Conservation (phyloP, 1,284 basidiomycete genomes). For the Microbotryum violaceum region DNA sequence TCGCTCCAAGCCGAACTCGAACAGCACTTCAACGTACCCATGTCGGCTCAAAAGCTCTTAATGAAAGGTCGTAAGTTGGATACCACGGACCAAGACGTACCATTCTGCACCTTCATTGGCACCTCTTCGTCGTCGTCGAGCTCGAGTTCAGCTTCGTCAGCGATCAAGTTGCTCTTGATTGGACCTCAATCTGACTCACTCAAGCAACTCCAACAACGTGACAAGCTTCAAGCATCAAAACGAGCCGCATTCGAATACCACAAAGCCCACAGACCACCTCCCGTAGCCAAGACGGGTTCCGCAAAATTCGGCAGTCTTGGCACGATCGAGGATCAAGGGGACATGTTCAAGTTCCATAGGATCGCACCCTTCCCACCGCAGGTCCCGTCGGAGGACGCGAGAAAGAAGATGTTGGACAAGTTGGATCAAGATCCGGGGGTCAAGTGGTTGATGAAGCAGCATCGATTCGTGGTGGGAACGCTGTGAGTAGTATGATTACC, state of each 20-base stretch:
- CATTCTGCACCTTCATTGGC: conserved; percentile 3
- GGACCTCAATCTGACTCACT: conserved; percentile 15
- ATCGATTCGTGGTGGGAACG: conserved; percentile 20
- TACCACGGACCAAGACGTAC: not conserved
- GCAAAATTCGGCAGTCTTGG: conserved; percentile 16
- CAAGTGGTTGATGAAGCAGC: conserved; percentile 20
- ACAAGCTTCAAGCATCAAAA: conserved; percentile 15
- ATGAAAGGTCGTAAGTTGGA: conserved; percentile 21
- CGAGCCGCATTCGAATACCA: conserved; percentile 17
- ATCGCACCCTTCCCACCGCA: conserved; percentile 25
- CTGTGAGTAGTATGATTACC: conserved; percentile 50
- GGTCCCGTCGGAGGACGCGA: conserved; percentile 18
- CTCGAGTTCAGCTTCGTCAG: not conserved
- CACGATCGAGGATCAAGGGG: conserved; percentile 4
- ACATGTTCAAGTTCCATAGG: conserved; percentile 17
- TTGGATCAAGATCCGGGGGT: conserved; percentile 28
- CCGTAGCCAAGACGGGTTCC: conserved; percentile 3
- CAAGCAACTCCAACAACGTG: conserved; percentile 10
- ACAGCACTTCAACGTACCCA: conserved; percentile 14
- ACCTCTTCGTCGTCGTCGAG: not conserved
- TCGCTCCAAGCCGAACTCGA: conserved; percentile 11
- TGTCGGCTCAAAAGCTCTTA: conserved; percentile 23
- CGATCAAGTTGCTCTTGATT: conserved; percentile 26
- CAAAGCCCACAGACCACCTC: not conserved
- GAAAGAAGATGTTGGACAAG: conserved; percentile 25